Conservation (phyloP, 2,329 filamentous ascomycete species). For the Fusarium avenaceum region DNA sequence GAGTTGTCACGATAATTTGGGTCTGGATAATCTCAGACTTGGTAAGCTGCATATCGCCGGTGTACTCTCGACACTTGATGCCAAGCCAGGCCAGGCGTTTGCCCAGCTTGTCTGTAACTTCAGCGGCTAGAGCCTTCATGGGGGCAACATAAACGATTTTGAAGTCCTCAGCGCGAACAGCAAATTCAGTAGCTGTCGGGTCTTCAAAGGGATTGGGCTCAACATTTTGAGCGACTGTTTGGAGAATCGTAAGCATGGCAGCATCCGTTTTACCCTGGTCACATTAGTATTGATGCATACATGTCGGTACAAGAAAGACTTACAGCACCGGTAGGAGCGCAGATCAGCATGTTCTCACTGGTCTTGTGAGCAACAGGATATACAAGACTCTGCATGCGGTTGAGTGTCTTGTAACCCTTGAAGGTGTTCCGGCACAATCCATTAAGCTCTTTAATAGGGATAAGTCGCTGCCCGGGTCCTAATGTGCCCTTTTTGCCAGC, state of each 20-base stretch:
- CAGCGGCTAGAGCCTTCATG: conserved; percentile 97
- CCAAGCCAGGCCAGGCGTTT: conserved; percentile 95
- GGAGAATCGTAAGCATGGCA: conserved; percentile 95
- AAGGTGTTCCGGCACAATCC: conserved; percentile 92
- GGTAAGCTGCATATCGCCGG: conserved; percentile 98
- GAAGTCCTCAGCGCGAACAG: conserved; percentile 87
- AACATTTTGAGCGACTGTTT: conserved; percentile 88
- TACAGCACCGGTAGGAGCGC: conserved; percentile 92
- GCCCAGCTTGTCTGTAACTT: conserved; percentile 94
- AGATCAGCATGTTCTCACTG: conserved; percentile 98
- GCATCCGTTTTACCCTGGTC: conserved; percentile 92
- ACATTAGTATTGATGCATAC: conserved; percentile 27
- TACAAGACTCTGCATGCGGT: conserved; percentile 97
- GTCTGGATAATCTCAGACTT: conserved; percentile 96
- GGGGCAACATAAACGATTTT: conserved; percentile 99
- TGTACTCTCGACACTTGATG: conserved; percentile 91
- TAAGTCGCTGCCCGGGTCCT: conserved; percentile 78
- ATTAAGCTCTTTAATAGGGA: conserved; percentile 86
- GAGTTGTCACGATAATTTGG: conserved; percentile 98
- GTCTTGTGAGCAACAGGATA: conserved; percentile 96
- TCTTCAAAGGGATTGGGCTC: conserved; percentile 83
- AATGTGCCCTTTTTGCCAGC: conserved; percentile 83
- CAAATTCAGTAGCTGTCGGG: conserved; percentile 80
- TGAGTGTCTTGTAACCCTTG: conserved; percentile 91
- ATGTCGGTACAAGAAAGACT: conserved; percentile 54